Evolutionary conservation across 148 eudicot species (phyloP), one percentile per base, ranked within the genome.

Genomic region (Diospyros kaki): DNA sequence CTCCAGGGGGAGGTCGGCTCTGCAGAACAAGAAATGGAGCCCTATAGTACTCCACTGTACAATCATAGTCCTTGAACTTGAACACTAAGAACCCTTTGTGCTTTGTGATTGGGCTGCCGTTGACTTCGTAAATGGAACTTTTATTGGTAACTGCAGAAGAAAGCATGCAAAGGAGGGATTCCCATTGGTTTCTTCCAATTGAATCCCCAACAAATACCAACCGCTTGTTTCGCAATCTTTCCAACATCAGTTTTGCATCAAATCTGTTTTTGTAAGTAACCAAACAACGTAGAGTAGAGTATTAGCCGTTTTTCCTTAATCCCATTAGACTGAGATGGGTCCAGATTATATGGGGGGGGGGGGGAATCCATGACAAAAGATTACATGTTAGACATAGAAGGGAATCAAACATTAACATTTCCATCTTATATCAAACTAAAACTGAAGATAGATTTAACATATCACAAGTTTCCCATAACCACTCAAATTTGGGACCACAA

Each of bases 171-270:
- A 94, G 90, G 46, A 94, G 88, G 2, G 98, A 94, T 75, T 94
- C 98, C 98, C 98, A 94, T 72, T 94, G 98, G 80, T 94, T 94
- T 87, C 98, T 87, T 66, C 97, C 98, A 41, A 94, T 94, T 2
- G 98, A 94, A 79, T 94, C 98, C 58, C 98, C 98, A 3, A 84
- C 94, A 77, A 94, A 94, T 4, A 88, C 96, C 2, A 94, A 14
- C 14, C 97, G 93, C 75, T 87, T 92, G 83, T 94, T 87, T 76
- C 92, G 81, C 68, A 92, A 61, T 81, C 82, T 92, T 76, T 92
- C 96, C 76, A 94, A 77, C 97, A 94, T 86, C 68, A 75, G 38
- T 78, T 63, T 87, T 43, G 90, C 92, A 73, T 89, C 81, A 76
- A 94, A 94, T 79, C 98, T 94, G 84, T 40, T 60, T 70, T 59